Evolutionary conservation across 345 rosid genomes (phyloP).

Genomic region (Sisymbrium irio): DNA sequence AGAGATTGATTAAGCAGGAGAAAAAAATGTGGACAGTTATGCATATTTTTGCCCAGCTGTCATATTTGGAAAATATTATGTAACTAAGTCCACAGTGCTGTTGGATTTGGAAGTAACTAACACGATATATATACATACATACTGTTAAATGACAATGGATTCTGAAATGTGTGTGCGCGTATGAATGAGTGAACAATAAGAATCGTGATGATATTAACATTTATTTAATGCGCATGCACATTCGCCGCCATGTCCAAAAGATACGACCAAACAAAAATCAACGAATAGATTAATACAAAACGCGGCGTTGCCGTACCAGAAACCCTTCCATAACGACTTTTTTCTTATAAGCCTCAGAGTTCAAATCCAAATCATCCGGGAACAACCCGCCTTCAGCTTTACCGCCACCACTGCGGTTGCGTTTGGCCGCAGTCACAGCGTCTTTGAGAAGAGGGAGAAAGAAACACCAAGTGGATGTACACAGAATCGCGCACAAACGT

Average conservation of each 20-base stretch:
- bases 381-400: neutral
- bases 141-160: neutral
- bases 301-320: conserved; percentile 37
- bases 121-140: neutral
- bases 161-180: neutral
- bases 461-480: conserved; percentile 60
- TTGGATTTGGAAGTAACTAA: neutral
- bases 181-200: neutral
- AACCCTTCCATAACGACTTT: conserved; percentile 73
- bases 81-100: neutral
- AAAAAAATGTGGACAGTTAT: neutral
- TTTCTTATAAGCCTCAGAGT: conserved; percentile 56
- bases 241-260: no score
- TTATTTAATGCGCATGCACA: no score
- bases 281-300: neutral
- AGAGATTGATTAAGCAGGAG: neutral
- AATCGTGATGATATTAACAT: neutral
- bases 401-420: neutral
- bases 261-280: neutral
- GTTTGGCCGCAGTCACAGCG: neutral
- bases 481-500: conserved; percentile 59
- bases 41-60: neutral
- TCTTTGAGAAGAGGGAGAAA: conserved; percentile 40
- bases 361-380: conserved; percentile 31
- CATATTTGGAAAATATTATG: neutral